These are phyloP conservation scores for Metarhizium album DNA, from an alignment of 2,329 filamentous ascomycete species.

Conservation along the genomic window DNA sequence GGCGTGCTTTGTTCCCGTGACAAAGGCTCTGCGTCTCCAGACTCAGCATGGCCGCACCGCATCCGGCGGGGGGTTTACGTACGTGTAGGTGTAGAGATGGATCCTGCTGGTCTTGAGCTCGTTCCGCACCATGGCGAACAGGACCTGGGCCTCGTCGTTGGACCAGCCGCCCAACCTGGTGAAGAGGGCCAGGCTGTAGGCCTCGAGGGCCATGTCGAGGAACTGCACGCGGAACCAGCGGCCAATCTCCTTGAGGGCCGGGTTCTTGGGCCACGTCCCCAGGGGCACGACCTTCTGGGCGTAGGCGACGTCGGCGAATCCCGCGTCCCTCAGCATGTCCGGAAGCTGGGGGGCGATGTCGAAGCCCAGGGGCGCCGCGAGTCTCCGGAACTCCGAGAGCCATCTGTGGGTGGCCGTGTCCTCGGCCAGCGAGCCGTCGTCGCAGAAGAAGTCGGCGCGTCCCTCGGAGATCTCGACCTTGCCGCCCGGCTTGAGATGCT, in stretches of 20 bases:
- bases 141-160: slow-evolving; percentile 14
- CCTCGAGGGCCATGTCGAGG: slow-evolving; percentile 12
- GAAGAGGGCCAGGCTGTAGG: slow-evolving; percentile 15
- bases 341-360: slow-evolving; percentile 12
- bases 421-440: background rate
- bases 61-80: background rate
- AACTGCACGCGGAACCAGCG: slow-evolving; percentile 11
- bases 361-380: slow-evolving; percentile 12
- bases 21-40: background rate
- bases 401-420: slow-evolving; percentile 10
- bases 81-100: slow-evolving; percentile 16
- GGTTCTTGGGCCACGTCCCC: slow-evolving; percentile 30
- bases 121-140: slow-evolving; percentile 14
- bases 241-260: slow-evolving; percentile 24
- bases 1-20: background rate
- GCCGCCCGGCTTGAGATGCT: background rate
- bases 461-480: background rate
- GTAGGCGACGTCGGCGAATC: slow-evolving; percentile 19
- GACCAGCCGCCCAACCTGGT: slow-evolving; percentile 14
- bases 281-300: slow-evolving; percentile 23
- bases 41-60: background rate
- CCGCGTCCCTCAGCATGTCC: slow-evolving; percentile 11
- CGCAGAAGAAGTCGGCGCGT: background rate
- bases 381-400: slow-evolving; percentile 13
- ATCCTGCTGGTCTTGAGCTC: slow-evolving; percentile 16